Conservation (phyloP, 225 moss, liverwort and hornwort genomes). For the Bryoerythrophyllum caledonicum region DNA sequence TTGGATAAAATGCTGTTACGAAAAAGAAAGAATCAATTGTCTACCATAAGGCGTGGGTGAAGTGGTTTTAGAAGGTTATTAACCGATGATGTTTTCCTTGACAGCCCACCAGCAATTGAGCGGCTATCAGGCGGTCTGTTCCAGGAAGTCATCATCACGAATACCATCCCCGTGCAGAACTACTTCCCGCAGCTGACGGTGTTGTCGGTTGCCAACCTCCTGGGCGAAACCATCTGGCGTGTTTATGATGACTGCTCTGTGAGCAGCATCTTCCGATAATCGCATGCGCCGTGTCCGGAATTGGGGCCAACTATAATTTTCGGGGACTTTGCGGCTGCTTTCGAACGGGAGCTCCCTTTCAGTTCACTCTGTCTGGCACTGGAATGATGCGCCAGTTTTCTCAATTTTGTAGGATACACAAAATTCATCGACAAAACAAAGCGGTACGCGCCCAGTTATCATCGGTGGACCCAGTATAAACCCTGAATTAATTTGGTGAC, state of each 20-base stretch:
- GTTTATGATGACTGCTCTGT: constrained; percentile 95
- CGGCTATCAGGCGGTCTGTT: constrained; percentile 90
- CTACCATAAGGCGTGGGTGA: neutral
- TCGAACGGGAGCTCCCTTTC: constrained; percentile 42
- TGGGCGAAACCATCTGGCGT: constrained; percentile 98
- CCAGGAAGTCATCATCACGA: constrained; percentile 91
- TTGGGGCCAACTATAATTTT: constrained; percentile 1
- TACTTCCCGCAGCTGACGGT: constrained; percentile 92
- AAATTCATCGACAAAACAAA: constrained; percentile 26
- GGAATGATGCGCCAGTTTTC: constrained; percentile 38
- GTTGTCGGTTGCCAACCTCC: constrained; percentile 91
- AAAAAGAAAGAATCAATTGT: neutral
- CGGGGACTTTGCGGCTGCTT: constrained; percentile 40
- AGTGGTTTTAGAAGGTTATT: neutral
- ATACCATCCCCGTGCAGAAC: constrained; percentile 85
- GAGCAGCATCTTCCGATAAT: constrained; percentile 76
- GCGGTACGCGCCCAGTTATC: constrained; percentile 7
- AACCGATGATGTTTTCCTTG: neutral
- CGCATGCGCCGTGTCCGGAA: neutral
- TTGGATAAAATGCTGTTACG: too few relatives aligned
- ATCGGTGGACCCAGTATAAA: constrained; percentile 18
- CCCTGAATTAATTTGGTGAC: constrained; percentile 13
- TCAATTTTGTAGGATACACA: constrained; percentile 52
- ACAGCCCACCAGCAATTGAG: constrained; percentile 92
- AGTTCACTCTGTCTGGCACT: constrained; percentile 44